Percentiles rank a stretch among this genome's conserved stretches.
phyloP scores from a whole-genome alignment of 805 yeast species.

The Wickerhamiella domercqiae region DNA sequence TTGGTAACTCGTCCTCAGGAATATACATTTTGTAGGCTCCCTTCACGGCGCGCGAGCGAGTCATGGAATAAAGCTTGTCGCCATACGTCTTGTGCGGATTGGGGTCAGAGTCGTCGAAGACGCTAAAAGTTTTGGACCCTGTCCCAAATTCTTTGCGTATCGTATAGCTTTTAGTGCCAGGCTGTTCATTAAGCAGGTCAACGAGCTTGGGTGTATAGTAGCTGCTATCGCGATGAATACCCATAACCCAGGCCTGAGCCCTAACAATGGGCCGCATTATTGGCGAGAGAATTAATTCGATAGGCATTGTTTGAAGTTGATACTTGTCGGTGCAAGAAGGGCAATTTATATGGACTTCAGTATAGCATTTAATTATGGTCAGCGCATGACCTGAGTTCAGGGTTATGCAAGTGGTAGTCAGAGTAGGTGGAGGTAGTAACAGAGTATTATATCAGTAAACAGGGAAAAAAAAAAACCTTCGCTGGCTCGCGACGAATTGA shows the following conservation, averaged over 20 bases:
- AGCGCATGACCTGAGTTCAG: too few species aligned
- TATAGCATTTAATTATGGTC: too few species aligned
- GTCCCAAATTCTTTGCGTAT: slow-evolving; percentile 45
- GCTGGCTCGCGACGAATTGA: too few species aligned
- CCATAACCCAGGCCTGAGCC: slow-evolving; percentile 39
- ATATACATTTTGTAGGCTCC: slow-evolving; percentile 49
- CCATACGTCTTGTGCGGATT: slow-evolving; percentile 17
- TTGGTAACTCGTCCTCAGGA: slow-evolving; percentile 39
- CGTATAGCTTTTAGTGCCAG: slow-evolving; percentile 26
- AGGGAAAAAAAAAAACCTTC: too few species aligned
- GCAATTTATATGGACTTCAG: too few species aligned
- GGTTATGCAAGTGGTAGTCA: too few species aligned
- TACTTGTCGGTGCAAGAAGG: too few species aligned
- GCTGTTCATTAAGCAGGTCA: slow-evolving; percentile 26
- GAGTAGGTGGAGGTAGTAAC: too few species aligned
- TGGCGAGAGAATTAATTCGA: slow-evolving; percentile 43
- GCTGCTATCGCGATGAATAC: slow-evolving; percentile 41
- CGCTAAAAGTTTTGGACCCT: slow-evolving; percentile 43
- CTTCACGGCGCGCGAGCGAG: slow-evolving; percentile 49
- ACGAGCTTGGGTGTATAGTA: slow-evolving; percentile 40
- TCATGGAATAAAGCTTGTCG: slow-evolving; percentile 36
- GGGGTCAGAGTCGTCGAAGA: slow-evolving; percentile 31
- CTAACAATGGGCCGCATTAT: slow-evolving; percentile 43
- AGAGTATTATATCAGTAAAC: too few species aligned
- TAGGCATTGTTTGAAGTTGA: slow-evolving; percentile 31